Evolutionary conservation across 257 asterid species (phyloP).

Genomic region (Nicotiana knightiana): DNA sequence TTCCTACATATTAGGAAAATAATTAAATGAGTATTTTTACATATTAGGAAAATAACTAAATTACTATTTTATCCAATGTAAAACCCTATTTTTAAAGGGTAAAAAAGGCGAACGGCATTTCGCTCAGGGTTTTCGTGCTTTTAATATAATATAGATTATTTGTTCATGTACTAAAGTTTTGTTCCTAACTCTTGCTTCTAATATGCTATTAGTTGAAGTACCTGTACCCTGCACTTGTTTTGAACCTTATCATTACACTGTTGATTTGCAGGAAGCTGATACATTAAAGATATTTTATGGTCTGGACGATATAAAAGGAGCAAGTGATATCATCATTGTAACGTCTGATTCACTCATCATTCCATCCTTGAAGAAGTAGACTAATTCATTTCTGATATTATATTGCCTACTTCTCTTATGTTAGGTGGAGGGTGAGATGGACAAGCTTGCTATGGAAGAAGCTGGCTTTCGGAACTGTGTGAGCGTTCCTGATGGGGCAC

Average conservation of each 20-base stretch:
- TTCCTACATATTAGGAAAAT: too few species aligned
- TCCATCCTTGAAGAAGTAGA: neutral
- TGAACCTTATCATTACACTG: neutral
- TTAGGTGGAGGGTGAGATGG: constrained; percentile 99
- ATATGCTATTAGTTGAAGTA: neutral
- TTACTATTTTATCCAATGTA: too few species aligned
- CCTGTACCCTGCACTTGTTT: neutral
- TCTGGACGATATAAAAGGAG: constrained; percentile 78
- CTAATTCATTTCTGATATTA: constrained; percentile 13
- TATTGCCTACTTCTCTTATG: constrained; percentile 9
- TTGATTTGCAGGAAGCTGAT: constrained; percentile 57
- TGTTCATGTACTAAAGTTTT: neutral
- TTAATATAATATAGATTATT: neutral
- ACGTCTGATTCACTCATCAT: constrained; percentile 10
- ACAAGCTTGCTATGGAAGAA: constrained; percentile 98
- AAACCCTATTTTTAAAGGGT: too few species aligned
- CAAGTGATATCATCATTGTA: constrained; percentile 88
- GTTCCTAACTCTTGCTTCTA: neutral
- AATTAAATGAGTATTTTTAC: too few species aligned
- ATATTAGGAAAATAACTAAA: too few species aligned
- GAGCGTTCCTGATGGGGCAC: constrained; percentile 98
- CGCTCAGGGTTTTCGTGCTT: too few species aligned
- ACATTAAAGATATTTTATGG: constrained; percentile 86
- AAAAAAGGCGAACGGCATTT: too few species aligned
- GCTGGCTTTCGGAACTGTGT: constrained; percentile 92